Base-by-base conservation (phyloP, 2,329 filamentous ascomycete genomes). In the Xenoacremonium recifei region DNA sequence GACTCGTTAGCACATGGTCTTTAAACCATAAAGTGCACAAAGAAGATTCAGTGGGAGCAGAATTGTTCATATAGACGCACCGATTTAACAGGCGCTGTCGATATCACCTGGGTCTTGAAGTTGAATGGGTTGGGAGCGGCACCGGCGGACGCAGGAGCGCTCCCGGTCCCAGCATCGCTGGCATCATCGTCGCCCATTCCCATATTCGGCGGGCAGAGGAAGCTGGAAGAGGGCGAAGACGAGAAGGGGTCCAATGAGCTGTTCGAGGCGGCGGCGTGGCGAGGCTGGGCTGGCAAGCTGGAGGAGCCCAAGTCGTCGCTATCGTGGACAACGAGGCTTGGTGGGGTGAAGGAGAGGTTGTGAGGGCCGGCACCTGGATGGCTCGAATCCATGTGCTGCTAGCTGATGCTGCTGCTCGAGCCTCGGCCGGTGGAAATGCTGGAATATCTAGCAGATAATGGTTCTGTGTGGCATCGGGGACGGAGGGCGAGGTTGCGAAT, bases 101-200 rank as follows among this genome's bases (percentile, higher is more conserved):
- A 84, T 61, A 90, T 85, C 34, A 83, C 77, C 61, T 87, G 84
- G 1, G 92, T 87, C 68, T 95, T 82, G 67, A 97, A 97, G 69
- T 97, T 97, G 80, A 99, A 97, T 1, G 92, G 92, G 51, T 84
- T 87, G 13, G 63, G 64, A 13, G 61, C 46, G 20, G 65, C 51
- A 17, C 50, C 55, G 17, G 50, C 47, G 21, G 21, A n/a, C 20
- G 35, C 9, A 7, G 40, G 23, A 19, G 7, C 29, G 6, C 23
- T 21, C 19, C 11, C 27, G 15, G 47, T 40, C 10, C 17, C 32
- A 21, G 39, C 38, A 27, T 55, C 48, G 38, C 32, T 39, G 2
- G 37, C 21, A 9, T 43, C 42, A 10, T 30, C 15, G 11, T 54
- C 48, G 37, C 55, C 40, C 20, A 41, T 30, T 16, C 27, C 42